Percentiles rank a stretch among this genome's conserved stretches.
Conservation (phyloP, 2,329 filamentous ascomycete genomes). For the Fusarium circinatum region DNA sequence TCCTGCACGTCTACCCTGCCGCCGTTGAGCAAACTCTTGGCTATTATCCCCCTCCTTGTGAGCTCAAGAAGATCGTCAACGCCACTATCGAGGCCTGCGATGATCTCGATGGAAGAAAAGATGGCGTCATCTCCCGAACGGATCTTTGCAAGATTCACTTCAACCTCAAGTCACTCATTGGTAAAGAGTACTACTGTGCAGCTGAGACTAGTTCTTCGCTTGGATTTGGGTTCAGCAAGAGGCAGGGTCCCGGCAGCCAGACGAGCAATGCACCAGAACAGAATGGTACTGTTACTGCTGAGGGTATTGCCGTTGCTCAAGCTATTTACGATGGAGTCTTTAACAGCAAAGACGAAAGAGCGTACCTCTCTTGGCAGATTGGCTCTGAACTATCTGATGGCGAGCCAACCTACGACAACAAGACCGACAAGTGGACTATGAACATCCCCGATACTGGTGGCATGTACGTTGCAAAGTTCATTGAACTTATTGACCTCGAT, state of each 20-base stretch:
- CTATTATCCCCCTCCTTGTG: neutral
- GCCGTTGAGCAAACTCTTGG: neutral
- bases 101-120: neutral
- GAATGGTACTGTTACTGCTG: neutral
- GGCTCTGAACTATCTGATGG: neutral
- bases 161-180: neutral
- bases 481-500: neutral
- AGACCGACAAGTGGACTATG: neutral
- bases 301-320: neutral
- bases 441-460: slow-evolving; percentile 1
- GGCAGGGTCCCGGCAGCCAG: neutral
- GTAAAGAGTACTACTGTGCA: neutral
- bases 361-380: slow-evolving; percentile 3
- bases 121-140: neutral
- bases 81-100: slow-evolving; percentile 22
- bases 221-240: slow-evolving; percentile 5
- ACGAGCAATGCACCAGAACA: neutral
- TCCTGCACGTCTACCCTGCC: neutral
- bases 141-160: slow-evolving; percentile 17
- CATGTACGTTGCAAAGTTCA: slow-evolving; percentile 3
- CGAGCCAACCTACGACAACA: neutral
- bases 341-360: neutral
- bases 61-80: slow-evolving; percentile 11
- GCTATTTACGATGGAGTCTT: neutral
- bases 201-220: slow-evolving; percentile 1